phyloP scores from a whole-genome alignment of 192 early-diverging fungal species.

The Anaeromyces robustus region DNA sequence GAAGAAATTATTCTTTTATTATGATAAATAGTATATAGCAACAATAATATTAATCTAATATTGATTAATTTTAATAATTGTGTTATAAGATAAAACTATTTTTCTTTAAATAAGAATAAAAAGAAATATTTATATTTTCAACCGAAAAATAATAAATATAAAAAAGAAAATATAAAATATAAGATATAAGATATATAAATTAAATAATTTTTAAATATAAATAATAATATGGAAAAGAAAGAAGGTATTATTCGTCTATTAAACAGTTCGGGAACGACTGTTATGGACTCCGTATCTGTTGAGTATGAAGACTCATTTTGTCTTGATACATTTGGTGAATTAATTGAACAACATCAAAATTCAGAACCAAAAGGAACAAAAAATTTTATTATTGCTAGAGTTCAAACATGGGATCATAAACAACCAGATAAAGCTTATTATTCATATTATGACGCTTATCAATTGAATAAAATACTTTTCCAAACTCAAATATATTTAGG shows the following conservation, averaged over 20 bases:
- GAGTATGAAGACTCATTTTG: slow-evolving; percentile 49
- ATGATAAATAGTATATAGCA: too few relatives aligned
- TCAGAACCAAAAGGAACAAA: slow-evolving; percentile 1
- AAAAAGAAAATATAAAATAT: too few relatives aligned
- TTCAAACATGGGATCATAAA: slow-evolving; percentile 46
- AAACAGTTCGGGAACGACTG: slow-evolving; percentile 24
- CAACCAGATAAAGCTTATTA: slow-evolving; percentile 36
- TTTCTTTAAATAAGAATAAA: too few relatives aligned
- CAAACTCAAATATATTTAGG: slow-evolving; percentile 45
- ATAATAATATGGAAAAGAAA: not conserved
- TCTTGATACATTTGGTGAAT: slow-evolving; percentile 36
- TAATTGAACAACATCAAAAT: slow-evolving; percentile 19
- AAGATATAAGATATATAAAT: too few relatives aligned
- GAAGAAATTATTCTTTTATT: too few relatives aligned
- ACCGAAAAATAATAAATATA: too few relatives aligned
- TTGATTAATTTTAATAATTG: too few relatives aligned
- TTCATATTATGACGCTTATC: slow-evolving; percentile 43
- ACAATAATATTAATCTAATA: too few relatives aligned
- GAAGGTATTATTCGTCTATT: slow-evolving; percentile 25
- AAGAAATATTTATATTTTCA: too few relatives aligned
- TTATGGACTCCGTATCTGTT: slow-evolving; percentile 31
- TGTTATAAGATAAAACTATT: too few relatives aligned
- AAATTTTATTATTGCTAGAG: slow-evolving; percentile 40
- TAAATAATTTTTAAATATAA: not conserved
- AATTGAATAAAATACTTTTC: slow-evolving; percentile 46